These are phyloP conservation scores for Pichia sp. DNA, from an alignment of 1,139 yeast species.

Conservation along the genomic window DNA sequence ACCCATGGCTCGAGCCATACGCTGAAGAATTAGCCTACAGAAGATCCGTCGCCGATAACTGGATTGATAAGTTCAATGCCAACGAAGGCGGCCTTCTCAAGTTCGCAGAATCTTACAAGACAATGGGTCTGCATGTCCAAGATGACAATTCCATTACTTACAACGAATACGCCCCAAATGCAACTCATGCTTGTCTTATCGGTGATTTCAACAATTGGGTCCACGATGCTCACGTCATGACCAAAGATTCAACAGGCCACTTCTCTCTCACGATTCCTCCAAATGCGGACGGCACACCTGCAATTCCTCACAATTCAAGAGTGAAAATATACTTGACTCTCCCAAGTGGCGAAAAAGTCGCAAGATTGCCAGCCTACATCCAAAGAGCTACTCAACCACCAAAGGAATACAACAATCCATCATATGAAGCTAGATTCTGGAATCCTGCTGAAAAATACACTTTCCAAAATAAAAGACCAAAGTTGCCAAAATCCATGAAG, in stretches of 20 bases:
- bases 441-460: conserved; percentile 63
- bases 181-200: conserved; percentile 64
- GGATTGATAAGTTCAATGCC: conserved; percentile 47
- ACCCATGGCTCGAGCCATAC: conserved; percentile 88
- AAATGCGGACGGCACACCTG: conserved; percentile 48
- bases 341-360: conserved; percentile 68
- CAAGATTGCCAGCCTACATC: conserved; percentile 89
- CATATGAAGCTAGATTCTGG: conserved; percentile 92
- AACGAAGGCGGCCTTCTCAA: conserved; percentile 39
- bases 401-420: conserved; percentile 48
- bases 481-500: conserved; percentile 56
- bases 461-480: conserved; percentile 67
- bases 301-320: conserved; percentile 78
- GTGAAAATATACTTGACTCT: conserved; percentile 70
- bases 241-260: conserved; percentile 60
- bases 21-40: conserved; percentile 58
- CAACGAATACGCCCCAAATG: conserved; percentile 91
- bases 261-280: conserved; percentile 63
- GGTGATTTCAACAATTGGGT: conserved; percentile 95
- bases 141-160: conserved; percentile 56
- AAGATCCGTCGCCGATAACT: conserved; percentile 53
- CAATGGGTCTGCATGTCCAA: conserved; percentile 74
- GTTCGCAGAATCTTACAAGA: conserved; percentile 56
- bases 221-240: conserved; percentile 53
- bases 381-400: conserved; percentile 75